These are phyloP conservation scores for Alternaria postmessia DNA, from an alignment of 2,329 filamentous ascomycete species.

Conservation along the genomic window DNA sequence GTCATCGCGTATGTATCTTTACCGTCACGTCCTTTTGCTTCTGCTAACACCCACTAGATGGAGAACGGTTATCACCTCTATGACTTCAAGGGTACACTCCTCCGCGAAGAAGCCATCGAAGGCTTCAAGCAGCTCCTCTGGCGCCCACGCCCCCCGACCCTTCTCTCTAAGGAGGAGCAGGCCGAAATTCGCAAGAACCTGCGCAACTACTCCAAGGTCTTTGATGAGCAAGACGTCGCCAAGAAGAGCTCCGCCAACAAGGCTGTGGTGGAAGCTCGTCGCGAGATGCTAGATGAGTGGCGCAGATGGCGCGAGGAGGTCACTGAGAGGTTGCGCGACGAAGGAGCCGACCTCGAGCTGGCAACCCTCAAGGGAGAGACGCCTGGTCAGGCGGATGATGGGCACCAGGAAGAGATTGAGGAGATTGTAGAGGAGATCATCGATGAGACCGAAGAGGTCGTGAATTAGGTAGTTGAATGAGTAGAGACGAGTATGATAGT, in stretches of 20 bases:
- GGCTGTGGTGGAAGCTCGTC: conserved; percentile 88
- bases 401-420: conserved; percentile 65
- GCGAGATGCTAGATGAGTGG: conserved; percentile 88
- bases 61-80: conserved; percentile 99
- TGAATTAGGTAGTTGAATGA: conserved; percentile 27
- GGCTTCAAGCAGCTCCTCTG: conserved; percentile 98
- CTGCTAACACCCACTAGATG: conserved; percentile 69
- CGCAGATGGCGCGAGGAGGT: conserved; percentile 79
- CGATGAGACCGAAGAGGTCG: conserved; percentile 86
- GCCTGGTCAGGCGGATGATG: conserved; percentile 56
- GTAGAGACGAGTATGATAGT: neutral
- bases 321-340: conserved; percentile 68
- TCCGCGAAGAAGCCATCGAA: conserved; percentile 90
- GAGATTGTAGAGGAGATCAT: conserved; percentile 90
- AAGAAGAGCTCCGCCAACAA: conserved; percentile 93
- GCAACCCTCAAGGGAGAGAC: conserved; percentile 60
- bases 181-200: conserved; percentile 98
- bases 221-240: conserved; percentile 94
- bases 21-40: conserved; percentile 6
- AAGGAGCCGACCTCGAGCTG: conserved; percentile 65
- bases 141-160: conserved; percentile 89
- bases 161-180: conserved; percentile 96
- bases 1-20: conserved; percentile 80
- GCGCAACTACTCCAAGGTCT: conserved; percentile 91
- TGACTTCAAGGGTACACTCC: conserved; percentile 89